These are phyloP conservation scores for Lolium rigidum DNA, from an alignment of 176 grass and related monocot species.

Conservation along the genomic window DNA sequence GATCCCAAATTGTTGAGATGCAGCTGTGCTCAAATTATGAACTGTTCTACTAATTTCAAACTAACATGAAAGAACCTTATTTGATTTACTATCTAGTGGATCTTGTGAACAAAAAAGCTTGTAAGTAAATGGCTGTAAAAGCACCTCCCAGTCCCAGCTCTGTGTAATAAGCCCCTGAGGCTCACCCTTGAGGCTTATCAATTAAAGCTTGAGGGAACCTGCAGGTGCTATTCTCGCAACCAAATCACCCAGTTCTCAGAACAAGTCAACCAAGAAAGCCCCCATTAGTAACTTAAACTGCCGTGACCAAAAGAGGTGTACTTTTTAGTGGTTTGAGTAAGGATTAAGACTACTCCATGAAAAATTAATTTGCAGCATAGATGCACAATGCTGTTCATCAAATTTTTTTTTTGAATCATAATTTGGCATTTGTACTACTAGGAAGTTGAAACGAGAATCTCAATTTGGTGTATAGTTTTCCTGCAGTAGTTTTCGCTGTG, in stretches of 20 bases:
- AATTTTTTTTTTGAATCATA: conserved; percentile 4
- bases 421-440: not conserved
- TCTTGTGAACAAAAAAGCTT: too few relatives aligned
- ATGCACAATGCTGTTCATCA: conserved; percentile 3
- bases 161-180: too few relatives aligned
- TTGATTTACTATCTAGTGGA: too few relatives aligned
- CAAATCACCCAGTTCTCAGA: not conserved
- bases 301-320: not conserved
- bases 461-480: not conserved
- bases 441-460: not conserved
- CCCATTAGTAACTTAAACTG: not conserved
- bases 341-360: not conserved
- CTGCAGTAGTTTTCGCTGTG: not conserved
- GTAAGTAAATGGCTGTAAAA: too few relatives aligned
- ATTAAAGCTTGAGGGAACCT: not conserved
- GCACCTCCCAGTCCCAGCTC: too few relatives aligned
- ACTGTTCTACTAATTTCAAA: not conserved
- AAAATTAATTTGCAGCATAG: conserved; percentile 13
- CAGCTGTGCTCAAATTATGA: not conserved
- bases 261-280: not conserved
- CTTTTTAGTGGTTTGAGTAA: not conserved
- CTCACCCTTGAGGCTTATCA: too few relatives aligned
- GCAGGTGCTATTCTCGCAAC: not conserved
- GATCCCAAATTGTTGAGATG: not conserved
- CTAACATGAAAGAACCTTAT: too few relatives aligned